Evolutionary conservation across 768 basidiomycete genomes (phyloP), one percentile per base, ranked within the genome.

Genomic region (Suillus decipiens): DNA sequence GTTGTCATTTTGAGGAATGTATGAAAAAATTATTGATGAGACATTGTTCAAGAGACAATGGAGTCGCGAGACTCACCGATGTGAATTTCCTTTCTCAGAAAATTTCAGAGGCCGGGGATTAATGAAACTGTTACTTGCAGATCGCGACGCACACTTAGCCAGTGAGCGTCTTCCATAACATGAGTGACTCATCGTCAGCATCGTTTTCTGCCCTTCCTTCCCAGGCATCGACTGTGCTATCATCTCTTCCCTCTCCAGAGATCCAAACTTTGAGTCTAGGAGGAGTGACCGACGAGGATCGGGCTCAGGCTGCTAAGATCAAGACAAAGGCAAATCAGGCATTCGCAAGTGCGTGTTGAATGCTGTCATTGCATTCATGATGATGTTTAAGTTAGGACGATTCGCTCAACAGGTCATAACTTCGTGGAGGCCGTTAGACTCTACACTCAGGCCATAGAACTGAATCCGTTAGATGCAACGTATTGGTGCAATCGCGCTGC

Each of bases 401-500:
- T 62, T 64, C 65, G 41, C 42, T 12, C n/a, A 60, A 34, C 63
- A 82, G 92, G 77, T 54, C 90, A 93, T 73, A 86, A 92, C 68
- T 99, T 95, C 73, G 81, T 82, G 24, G 74, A 77, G 17, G 94
- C 96, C 12, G 88, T 90, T 11, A 81, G 84, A 45, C 76, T 97
- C 42, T 99, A 99, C 75, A 84, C 89, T 2, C 77, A 87, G 42
- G 93, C 96, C 2, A 91, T 99, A 67, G 87, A 90, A 67, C 84
- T 89, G 72, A 95, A 99, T 73, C 95, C 95, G 0, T 80, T 81
- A 61, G 96, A 98, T 69, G 79, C 95, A 59, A 95, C 94, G 15
- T 76, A 96, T 59, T 99, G 93, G 91, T 95, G 91, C 72, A 99
- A 99, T 77, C 85, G 96, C 42, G 95, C 97, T 2, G 92, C 94